Percentiles rank a stretch among this genome's conserved stretches.
phyloP scores from a whole-genome alignment of 2,329 filamentous ascomycete species.

The Penicillium sp. region DNA sequence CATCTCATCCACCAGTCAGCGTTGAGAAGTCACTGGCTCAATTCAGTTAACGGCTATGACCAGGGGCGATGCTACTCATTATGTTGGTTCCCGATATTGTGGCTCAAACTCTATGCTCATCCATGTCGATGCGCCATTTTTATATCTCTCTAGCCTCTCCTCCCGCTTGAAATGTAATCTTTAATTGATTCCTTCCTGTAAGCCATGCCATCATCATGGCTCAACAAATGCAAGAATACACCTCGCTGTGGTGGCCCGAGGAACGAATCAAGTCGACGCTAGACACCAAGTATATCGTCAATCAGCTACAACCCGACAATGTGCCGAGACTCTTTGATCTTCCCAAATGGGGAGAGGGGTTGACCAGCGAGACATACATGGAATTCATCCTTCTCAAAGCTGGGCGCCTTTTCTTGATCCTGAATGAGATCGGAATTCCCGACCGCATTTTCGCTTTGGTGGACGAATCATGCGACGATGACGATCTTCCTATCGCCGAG shows the following conservation, averaged over 20 bases:
- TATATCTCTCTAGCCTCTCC: not conserved
- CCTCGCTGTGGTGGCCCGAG: constrained; percentile 49
- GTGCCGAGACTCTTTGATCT: constrained; percentile 40
- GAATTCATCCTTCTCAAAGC: constrained; percentile 64
- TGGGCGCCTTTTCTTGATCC: constrained; percentile 59
- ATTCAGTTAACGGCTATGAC: constrained; percentile 9
- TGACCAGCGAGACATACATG: constrained; percentile 56
- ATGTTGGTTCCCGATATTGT: not conserved
- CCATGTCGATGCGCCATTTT: not conserved
- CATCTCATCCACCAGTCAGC: constrained; percentile 14
- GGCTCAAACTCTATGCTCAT: not conserved
- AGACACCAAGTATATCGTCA: constrained; percentile 42
- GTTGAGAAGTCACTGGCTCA: not conserved
- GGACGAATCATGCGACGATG: constrained; percentile 62
- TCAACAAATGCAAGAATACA: constrained; percentile 16
- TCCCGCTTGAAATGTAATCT: not conserved
- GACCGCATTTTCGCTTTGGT: constrained; percentile 63
- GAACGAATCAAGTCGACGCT: constrained; percentile 47
- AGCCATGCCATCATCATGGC: constrained; percentile 14
- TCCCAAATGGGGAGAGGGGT: constrained; percentile 44
- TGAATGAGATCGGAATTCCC: constrained; percentile 61
- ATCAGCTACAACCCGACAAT: constrained; percentile 35
- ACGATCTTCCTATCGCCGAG: constrained; percentile 59
- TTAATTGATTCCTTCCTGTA: not conserved
- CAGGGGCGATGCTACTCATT: not conserved